phyloP scores from a whole-genome alignment of 2,329 filamentous ascomycete genomes.

The Sclerotinia sclerotiorum region DNA sequence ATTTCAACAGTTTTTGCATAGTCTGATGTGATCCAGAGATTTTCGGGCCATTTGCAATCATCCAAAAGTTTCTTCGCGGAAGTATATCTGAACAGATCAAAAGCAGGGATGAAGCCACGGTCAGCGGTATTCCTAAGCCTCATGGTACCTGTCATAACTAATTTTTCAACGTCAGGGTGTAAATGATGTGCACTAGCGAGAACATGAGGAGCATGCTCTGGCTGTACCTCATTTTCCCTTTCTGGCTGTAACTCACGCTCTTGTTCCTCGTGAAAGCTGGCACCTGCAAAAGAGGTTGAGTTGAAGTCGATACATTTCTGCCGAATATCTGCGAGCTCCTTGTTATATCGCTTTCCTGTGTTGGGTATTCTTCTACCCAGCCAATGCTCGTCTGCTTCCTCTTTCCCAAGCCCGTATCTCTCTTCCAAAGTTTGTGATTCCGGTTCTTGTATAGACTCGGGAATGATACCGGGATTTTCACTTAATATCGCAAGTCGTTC shows the following conservation, averaged over 20 bases:
- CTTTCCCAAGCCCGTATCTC: constrained; percentile 46
- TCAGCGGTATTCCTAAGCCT: constrained; percentile 42
- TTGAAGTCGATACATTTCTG: constrained; percentile 44
- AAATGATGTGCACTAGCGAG: constrained; percentile 46
- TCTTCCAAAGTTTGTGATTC: constrained; percentile 54
- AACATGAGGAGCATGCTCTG: constrained; percentile 49
- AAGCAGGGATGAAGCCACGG: constrained; percentile 56
- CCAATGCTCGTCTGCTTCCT: constrained; percentile 1
- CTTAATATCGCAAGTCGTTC: constrained; percentile 32
- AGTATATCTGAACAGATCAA: constrained; percentile 45
- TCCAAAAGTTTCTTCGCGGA: constrained; percentile 44
- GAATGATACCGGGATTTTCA: not conserved
- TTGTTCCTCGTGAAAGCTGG: constrained; percentile 61
- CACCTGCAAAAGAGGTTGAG: constrained; percentile 38
- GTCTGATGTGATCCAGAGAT: constrained; percentile 51
- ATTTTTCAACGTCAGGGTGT: constrained; percentile 45
- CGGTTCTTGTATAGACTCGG: constrained; percentile 48
- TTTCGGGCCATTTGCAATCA: constrained; percentile 42
- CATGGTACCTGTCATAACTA: constrained; percentile 45
- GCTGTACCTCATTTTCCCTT: constrained; percentile 57
- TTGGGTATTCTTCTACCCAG: not conserved
- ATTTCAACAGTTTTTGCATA: constrained; percentile 49
- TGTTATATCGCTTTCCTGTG: not conserved
- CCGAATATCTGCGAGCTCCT: constrained; percentile 21
- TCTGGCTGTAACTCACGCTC: constrained; percentile 68